Base-by-base conservation (phyloP, 2,329 filamentous ascomycete genomes). In the Colletotrichum costaricense region DNA sequence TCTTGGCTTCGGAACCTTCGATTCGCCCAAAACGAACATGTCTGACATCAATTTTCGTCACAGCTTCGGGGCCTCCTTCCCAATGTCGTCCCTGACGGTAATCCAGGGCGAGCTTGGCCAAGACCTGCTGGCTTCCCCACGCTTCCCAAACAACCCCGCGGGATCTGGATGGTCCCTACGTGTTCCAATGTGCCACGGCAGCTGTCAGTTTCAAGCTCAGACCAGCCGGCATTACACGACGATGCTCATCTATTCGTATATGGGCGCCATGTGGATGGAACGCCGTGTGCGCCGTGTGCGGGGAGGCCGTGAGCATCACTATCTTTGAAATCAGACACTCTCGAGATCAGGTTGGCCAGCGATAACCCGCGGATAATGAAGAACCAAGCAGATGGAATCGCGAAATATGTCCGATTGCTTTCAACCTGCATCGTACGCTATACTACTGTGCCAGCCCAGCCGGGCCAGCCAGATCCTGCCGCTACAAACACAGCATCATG, bases 321-420 rank as follows among this genome's bases (percentile, higher is more conserved):
- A 49, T 19, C 7, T 46, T 49, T 19, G 19, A 22, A n/a, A 49
- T 49, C 19, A 22, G 42, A 22, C 19, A 22, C 19, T 22, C 19
- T 9, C 42, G 42, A 49, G 7, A 49, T 22, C 42, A 22, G 19
- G 5, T 19, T 14, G 11, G 26, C 46, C 12, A 42, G 52, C 42
- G 38, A 42, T 42, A 54, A 55, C 33, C n/a, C 22, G n/a, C 49
- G 46, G 42, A 52, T 14, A 11, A 35, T 14, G 28, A 30, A 9
- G 24, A 42, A 30, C 33, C 38, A 54, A 42, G 12, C 22, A 42
- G 35, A 22, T 57, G 57, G 49, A 65, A 73, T 52, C 38, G 71
- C 71, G 71, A 73, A 73, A 62, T 66, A 57, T 73, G 60, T 73
- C 71, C 56, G 55, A 66, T 73, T 62, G 16, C 38, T 30, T 35